Percentiles rank a stretch among this genome's conserved stretches.
Evolutionary conservation across 108 stramenopile species (phyloP).

Genomic region (Tribonema minus): DNA sequence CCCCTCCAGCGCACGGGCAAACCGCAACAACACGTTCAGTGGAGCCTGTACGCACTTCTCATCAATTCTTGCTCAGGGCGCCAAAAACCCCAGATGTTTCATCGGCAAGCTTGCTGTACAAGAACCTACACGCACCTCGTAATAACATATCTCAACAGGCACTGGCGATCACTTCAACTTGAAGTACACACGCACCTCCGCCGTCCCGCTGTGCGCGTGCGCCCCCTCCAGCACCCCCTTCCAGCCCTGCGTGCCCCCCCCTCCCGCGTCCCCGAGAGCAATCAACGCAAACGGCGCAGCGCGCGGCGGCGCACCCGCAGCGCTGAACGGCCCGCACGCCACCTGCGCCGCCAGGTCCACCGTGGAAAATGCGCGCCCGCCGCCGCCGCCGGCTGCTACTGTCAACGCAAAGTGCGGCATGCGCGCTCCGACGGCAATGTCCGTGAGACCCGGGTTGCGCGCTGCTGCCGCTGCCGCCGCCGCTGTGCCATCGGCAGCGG

Average conservation of each 20-base stretch:
- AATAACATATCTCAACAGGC: too few species aligned
- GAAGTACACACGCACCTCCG: neutral
- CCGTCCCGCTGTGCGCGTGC: neutral
- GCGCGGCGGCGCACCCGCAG: too few species aligned
- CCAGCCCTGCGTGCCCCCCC: neutral
- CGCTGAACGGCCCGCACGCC: neutral
- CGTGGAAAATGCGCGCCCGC: constrained; percentile 1
- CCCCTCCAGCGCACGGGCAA: too few species aligned
- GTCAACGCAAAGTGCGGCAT: constrained; percentile 34
- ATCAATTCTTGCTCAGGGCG: too few species aligned
- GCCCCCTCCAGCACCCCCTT: neutral
- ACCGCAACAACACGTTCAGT: too few species aligned
- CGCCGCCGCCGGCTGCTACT: neutral
- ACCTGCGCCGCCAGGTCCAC: constrained; percentile 37
- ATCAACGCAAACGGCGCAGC: neutral
- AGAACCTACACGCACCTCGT: too few species aligned
- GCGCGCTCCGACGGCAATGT: neutral
- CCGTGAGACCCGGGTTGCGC: neutral
- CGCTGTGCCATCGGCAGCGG: neutral
- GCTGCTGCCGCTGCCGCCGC: neutral
- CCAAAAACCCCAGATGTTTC: too few species aligned
- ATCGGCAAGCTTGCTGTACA: too few species aligned
- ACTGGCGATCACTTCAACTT: neutral
- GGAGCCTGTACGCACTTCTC: too few species aligned
- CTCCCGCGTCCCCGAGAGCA: neutral